Evolutionary conservation across 768 basidiomycete genomes (phyloP), one percentile per base, ranked within the genome.

Genomic region (Myochromella boudieri): DNA sequence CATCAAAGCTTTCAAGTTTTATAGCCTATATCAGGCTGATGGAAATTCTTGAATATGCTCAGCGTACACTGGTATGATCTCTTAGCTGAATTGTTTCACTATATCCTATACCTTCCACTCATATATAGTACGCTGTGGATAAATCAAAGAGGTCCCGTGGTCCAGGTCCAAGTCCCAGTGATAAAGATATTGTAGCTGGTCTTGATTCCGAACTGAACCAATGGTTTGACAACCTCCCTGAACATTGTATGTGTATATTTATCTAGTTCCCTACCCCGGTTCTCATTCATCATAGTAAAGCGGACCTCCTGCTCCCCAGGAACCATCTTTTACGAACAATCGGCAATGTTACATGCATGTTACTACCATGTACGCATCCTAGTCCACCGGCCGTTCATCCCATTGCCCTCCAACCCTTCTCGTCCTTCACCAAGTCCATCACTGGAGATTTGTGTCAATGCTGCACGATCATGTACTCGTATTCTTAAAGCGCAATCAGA

Each of bases 361-460:
- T 76, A 73, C 42, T 71, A 75, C 51, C 57, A 71, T 38, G 64
- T 80, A n/a, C 80, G 85, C 56, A 91, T 92, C 53, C 67, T 83
- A 44, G 78, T 91, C 37, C 90, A 92, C 61, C 75, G 90, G 32
- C 84, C 85, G 1, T 91, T 87, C 63, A 84, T 93, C 46, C 85
- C 86, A 0, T 75, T 76, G 2, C 78, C 82, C 0, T 68, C 71
- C 28, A 80, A 80, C 43, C 73, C 63, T 7, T 55, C 57, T 6
- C n/a, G n/a, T n/a, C 60, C 67, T 2, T 47, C 63, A 8, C 58
- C 65, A 2, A 75, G 82, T 37, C 82, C 85, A 68, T 57, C 89
- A 0, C 69, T 91, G 26, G 85, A 87, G 0, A 91, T 93, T 43
- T 92, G 89, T 60, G 81, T 84, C 8, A 91, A 91, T 50, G 82